phyloP scores from a whole-genome alignment of 2,329 filamentous ascomycete genomes.

The Claviceps monticola region DNA sequence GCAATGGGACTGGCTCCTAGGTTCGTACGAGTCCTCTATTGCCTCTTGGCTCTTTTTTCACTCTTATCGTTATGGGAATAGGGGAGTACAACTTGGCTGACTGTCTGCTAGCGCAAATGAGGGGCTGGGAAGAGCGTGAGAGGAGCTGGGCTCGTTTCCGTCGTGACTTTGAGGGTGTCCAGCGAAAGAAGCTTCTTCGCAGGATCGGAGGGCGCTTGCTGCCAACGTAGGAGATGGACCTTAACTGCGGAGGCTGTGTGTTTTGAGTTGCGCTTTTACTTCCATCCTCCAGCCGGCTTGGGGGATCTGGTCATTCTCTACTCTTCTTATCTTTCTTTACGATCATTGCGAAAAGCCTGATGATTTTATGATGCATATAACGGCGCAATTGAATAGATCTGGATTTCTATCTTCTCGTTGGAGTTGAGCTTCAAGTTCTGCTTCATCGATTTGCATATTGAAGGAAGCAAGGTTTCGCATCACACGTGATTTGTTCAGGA shows the following conservation, averaged over 20 bases:
- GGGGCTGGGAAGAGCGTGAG: conserved; percentile 35
- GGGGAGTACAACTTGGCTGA: neutral
- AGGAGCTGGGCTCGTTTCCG: conserved; percentile 31
- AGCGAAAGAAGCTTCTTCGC: conserved; percentile 25
- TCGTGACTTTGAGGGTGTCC: conserved; percentile 20
- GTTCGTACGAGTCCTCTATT: conserved; percentile 25
- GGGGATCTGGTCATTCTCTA: neutral
- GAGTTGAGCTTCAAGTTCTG: too few relatives aligned
- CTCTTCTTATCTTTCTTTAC: neutral
- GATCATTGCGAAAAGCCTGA: neutral
- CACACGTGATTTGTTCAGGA: neutral
- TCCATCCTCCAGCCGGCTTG: neutral
- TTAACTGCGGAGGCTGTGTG: neutral
- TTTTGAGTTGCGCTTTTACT: neutral
- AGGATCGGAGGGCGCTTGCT: conserved; percentile 23
- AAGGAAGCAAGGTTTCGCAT: neutral
- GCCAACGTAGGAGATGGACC: conserved; percentile 2
- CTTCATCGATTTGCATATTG: neutral
- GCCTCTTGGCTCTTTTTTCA: neutral
- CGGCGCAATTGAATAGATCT: conserved; percentile 6
- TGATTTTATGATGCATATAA: conserved; percentile 6
- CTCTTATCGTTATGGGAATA: neutral
- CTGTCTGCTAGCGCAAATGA: conserved; percentile 32
- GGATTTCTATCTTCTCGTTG: neutral
- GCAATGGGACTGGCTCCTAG: conserved; percentile 47